These are phyloP conservation scores for Fusarium chlamydosporum DNA, from an alignment of 2,329 filamentous ascomycete species.

Conservation along the genomic window DNA sequence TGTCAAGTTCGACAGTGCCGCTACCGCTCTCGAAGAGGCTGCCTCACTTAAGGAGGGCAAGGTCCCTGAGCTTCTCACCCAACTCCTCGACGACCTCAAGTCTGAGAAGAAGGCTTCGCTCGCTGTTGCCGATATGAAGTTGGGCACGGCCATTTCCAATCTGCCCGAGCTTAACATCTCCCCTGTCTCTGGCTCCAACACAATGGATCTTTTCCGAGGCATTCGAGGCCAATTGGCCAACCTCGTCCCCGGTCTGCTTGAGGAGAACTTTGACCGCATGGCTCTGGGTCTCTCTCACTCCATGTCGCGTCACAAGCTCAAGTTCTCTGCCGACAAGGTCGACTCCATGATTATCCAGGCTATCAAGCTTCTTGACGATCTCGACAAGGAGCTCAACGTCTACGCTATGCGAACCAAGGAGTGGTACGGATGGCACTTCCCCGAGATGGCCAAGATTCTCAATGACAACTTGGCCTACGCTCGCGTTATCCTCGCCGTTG, in stretches of 20 bases:
- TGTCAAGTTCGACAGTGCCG: conserved; percentile 95
- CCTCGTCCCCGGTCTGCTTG: conserved; percentile 88
- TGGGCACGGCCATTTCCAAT: conserved; percentile 92
- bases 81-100: conserved; percentile 89
- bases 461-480: conserved; percentile 98
- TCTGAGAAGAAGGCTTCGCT: conserved; percentile 97
- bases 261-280: conserved; percentile 93
- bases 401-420: conserved; percentile 99
- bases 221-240: conserved; percentile 92
- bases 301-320: conserved; percentile 96
- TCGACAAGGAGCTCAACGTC: conserved; percentile 98
- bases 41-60: conserved; percentile 92
- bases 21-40: conserved; percentile 90
- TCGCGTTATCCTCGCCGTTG: conserved; percentile 87
- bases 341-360: conserved; percentile 99
- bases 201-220: conserved; percentile 89
- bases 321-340: conserved; percentile 98
- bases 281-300: conserved; percentile 96
- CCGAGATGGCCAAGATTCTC: conserved; percentile 95
- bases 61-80: conserved; percentile 87
- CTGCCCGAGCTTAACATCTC: conserved; percentile 89
- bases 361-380: conserved; percentile 91
- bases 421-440: conserved; percentile 99
- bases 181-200: conserved; percentile 74
- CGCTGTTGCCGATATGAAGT: conserved; percentile 92